These are phyloP conservation scores for Fistulina hepatica DNA, from an alignment of 1,284 basidiomycete species.

Conservation along the genomic window DNA sequence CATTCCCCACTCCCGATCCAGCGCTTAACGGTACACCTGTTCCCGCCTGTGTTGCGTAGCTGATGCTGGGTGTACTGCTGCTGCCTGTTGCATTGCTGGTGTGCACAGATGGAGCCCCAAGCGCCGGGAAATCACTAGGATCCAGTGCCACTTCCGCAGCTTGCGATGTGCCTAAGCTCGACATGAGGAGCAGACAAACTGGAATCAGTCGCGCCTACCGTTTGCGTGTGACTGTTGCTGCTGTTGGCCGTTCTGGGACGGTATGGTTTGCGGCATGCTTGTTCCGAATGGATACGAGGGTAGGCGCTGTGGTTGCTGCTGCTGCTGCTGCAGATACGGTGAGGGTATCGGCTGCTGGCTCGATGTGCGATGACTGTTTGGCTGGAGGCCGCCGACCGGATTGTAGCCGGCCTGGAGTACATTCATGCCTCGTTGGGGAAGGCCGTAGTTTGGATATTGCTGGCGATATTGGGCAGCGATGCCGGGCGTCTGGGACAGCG, in stretches of 20 bases:
- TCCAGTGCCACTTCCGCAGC: conserved; percentile 68
- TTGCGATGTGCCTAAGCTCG: conserved; percentile 46
- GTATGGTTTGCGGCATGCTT: conserved; percentile 34
- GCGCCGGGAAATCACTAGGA: conserved; percentile 76
- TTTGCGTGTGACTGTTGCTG: conserved; percentile 48
- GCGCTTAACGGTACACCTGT: conserved; percentile 40
- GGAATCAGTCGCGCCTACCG: conserved; percentile 27
- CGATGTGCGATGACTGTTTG: conserved; percentile 43
- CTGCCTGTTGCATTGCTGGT: conserved; percentile 71
- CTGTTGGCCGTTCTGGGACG: conserved; percentile 45
- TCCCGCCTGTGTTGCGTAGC: conserved; percentile 69
- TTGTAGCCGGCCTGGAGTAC: conserved; percentile 37
- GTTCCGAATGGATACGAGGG: conserved; percentile 49
- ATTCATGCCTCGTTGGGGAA: conserved; percentile 52
- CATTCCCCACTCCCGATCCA: conserved; percentile 25
- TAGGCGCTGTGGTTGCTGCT: conserved; percentile 41
- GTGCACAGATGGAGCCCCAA: conserved; percentile 47
- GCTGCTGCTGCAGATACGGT: conserved; percentile 30
- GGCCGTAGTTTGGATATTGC: conserved; percentile 49
- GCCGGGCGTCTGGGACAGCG: conserved; percentile 51
- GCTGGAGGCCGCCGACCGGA: conserved; percentile 42
- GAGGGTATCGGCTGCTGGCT: background rate
- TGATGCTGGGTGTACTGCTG: conserved; percentile 35
- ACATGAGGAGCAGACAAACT: conserved; percentile 28
- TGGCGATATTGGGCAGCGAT: conserved; percentile 54